Evolutionary conservation across 2,329 filamentous ascomycete species (phyloP), one percentile per base, ranked within the genome.

Genomic region (Neurospora sp.): DNA sequence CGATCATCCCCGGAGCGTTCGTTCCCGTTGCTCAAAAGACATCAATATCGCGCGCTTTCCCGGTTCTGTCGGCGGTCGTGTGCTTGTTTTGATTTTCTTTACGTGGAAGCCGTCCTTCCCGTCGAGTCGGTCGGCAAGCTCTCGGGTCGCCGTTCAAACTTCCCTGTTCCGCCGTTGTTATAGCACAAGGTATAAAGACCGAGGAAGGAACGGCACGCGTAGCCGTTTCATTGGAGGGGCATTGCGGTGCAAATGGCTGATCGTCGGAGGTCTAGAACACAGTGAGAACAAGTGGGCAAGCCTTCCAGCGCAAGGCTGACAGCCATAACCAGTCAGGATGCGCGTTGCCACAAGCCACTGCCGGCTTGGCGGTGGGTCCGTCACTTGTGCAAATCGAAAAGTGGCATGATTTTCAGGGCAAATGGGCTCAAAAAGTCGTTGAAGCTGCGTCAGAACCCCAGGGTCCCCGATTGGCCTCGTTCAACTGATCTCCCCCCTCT

Each of bases 321-420:
- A 36, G 52, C 52, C 52, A 10, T 19, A 8, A 4, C 52, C 52
- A 62, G 52, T 62, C 52, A 36, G 28, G 6, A 15, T 62, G 52
- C 23, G 52, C 4, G 12, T 66, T 36, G 28, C 37, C 57, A 65
- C 68, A 69, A 74, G 74, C 73, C 73, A 72, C 73, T 75, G 69
- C 74, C 73, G 74, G 70, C 74, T 75, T 74, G 74, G 72, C 74
- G 15, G 66, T 67, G 72, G 73, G 69, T 38, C 69, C 68, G n/a
- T 37, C 36, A 52, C 70, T 73, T 73, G 68, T 66, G 71, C 69
- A 69, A 68, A 70, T 69, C 66, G 70, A 75, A 76, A 76, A 76
- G 75, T 76, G 74, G 75, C 72, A 73, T 75, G 75, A 76, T 76
- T 75, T 68, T 71, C 65, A 67, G 69, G 62, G 33, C 71, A 73